Percentiles rank a stretch among this genome's conserved stretches.
These are phyloP conservation scores for Starmerella riodocensis DNA, from an alignment of 805 yeast species.

Conservation along the genomic window DNA sequence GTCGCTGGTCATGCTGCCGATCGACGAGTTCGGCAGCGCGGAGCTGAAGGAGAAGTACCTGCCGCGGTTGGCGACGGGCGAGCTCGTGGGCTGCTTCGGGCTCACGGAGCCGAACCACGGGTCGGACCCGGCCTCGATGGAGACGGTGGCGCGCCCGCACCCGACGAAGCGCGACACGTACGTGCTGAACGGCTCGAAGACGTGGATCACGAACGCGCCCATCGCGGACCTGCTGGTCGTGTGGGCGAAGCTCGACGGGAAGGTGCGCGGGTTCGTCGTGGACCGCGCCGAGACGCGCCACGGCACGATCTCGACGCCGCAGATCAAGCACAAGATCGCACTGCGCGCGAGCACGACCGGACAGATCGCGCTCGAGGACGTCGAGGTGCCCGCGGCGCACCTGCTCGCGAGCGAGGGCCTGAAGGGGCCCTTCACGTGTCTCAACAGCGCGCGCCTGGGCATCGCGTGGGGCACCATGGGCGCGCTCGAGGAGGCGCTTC, in stretches of 20 bases:
- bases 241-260: slow-evolving; percentile 35
- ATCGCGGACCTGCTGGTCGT: slow-evolving; percentile 33
- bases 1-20: slow-evolving; percentile 35
- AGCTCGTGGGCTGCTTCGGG: slow-evolving; percentile 46
- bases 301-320: slow-evolving; percentile 31
- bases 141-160: slow-evolving; percentile 37
- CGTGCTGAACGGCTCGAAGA: slow-evolving; percentile 32
- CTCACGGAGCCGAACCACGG: slow-evolving; percentile 56
- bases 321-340: slow-evolving; percentile 30
- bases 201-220: slow-evolving; percentile 37
- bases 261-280: slow-evolving; percentile 32
- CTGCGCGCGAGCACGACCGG: slow-evolving; percentile 34
- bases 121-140: slow-evolving; percentile 46
- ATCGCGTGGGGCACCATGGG: slow-evolving; percentile 36
- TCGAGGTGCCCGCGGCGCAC: slow-evolving; percentile 34
- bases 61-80: slow-evolving; percentile 32
- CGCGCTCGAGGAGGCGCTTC: slow-evolving; percentile 32
- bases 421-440: slow-evolving; percentile 35
- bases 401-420: slow-evolving; percentile 31
- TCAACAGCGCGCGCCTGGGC: slow-evolving; percentile 33
- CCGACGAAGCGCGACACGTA: slow-evolving; percentile 33
- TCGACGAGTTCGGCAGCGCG: slow-evolving; percentile 30
- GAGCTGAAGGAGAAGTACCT: slow-evolving; percentile 32
- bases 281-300: slow-evolving; percentile 27
- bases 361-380: slow-evolving; percentile 32